Evolutionary conservation across 495 filamentous ascomycete species (phyloP).

Genomic region (Opeltia flavorubescens): DNA sequence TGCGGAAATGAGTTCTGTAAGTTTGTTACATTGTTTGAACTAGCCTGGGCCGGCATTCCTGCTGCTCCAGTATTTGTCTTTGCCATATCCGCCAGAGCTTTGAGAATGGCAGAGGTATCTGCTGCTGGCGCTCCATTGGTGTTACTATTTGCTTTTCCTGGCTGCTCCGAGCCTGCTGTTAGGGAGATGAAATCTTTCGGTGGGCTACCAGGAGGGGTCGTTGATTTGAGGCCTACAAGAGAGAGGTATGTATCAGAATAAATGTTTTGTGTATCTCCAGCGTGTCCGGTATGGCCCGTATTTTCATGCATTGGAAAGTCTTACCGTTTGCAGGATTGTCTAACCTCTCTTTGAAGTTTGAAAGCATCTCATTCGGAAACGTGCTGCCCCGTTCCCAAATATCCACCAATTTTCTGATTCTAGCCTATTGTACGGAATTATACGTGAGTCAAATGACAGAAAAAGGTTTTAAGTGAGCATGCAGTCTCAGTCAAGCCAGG

Average conservation of each 20-base stretch:
- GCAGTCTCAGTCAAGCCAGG: too few species aligned
- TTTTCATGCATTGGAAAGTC: conserved; percentile 1
- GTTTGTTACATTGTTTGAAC: conserved; percentile 41
- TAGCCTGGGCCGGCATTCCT: conserved; percentile 33
- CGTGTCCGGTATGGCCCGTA: not conserved
- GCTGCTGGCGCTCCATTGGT: conserved; percentile 22
- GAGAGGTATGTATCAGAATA: conserved; percentile 20
- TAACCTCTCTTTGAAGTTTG: conserved; percentile 74
- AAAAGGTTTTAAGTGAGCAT: not conserved
- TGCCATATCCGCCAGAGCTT: conserved; percentile 72
- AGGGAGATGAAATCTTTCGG: conserved; percentile 39
- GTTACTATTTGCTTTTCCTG: conserved; percentile 19
- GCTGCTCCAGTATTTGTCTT: conserved; percentile 57
- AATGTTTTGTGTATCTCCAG: conserved; percentile 12
- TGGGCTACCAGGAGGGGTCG: conserved; percentile 69
- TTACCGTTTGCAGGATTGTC: conserved; percentile 28
- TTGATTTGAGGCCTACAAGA: conserved; percentile 47
- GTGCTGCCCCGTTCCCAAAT: conserved; percentile 96
- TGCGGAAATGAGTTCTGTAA: conserved; percentile 31
- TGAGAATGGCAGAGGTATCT: conserved; percentile 62
- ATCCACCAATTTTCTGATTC: conserved; percentile 88
- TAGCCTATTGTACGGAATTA: conserved; percentile 56
- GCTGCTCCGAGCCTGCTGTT: conserved; percentile 18
- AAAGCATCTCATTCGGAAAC: conserved; percentile 71
- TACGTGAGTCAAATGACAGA: conserved; percentile 32